These are phyloP conservation scores for Leccinum barrowsii DNA, from an alignment of 768 basidiomycete species.

Conservation along the genomic window DNA sequence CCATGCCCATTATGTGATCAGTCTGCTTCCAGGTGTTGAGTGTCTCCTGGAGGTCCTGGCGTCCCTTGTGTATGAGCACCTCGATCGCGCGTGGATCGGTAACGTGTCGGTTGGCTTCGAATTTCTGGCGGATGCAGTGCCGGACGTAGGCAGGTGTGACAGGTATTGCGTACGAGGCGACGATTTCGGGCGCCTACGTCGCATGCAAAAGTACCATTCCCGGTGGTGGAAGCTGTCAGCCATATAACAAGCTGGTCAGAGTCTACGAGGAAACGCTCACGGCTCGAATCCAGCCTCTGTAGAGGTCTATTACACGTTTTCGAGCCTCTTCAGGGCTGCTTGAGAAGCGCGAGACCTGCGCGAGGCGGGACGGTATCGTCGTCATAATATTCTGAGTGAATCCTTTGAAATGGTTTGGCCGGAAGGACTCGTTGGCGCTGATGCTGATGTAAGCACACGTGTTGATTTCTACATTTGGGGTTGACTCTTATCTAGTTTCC, in stretches of 20 bases:
- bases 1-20: conserved; percentile 72
- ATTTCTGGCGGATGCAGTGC: conserved; percentile 77
- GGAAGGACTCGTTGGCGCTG: conserved; percentile 1
- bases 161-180: conserved; percentile 76
- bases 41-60: conserved; percentile 90
- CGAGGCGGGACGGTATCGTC: conserved; percentile 89
- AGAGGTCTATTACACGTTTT: conserved; percentile 67
- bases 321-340: conserved; percentile 56
- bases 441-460: conserved; percentile 17
- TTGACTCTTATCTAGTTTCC: conserved; percentile 18
- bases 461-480: conserved; percentile 9
- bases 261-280: conserved; percentile 42
- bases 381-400: conserved; percentile 42
- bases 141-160: conserved; percentile 76
- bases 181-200: conserved; percentile 87
- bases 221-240: neutral
- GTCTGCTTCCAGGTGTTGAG: conserved; percentile 92
- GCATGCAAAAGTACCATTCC: neutral
- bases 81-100: conserved; percentile 82
- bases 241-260: neutral
- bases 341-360: conserved; percentile 64
- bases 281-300: conserved; percentile 90
- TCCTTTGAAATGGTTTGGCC: neutral
- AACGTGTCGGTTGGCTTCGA: conserved; percentile 82
- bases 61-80: conserved; percentile 76